Evolutionary conservation across 305 asterid species (phyloP), one percentile per base, ranked within the genome.

Genomic region (Solanum hybrid): DNA sequence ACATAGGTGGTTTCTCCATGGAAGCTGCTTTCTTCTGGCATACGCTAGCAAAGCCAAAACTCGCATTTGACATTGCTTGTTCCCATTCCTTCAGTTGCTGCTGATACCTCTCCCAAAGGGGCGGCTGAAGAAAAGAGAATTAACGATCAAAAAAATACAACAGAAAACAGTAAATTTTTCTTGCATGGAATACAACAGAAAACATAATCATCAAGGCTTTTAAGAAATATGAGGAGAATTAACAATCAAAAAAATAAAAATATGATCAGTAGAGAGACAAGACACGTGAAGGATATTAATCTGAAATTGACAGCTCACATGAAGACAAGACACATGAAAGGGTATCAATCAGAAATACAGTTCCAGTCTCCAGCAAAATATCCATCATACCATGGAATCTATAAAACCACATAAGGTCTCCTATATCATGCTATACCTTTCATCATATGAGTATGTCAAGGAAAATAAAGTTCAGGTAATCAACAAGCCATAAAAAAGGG

Each of bases 81-180:
- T 97, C 99, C 99, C 99, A 98, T 90, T 94, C 97, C 92, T 94
- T 96, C 91, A 95, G 91, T 93, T 95, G 98, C 89, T 94, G 95
- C 91, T 95, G 98, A 92, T 98, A 97, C 93, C 92, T 92, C 92
- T 93, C 94, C 99, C 99, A 98, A 51, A 96, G 95, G 67, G 99
- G 99, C 71, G 98, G 97, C 99, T 98, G 98, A 89, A 71, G 69
- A 90, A 88, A 89, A 28, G 33, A 89, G 74, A 83, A 61, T 61
- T 61, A 61, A 61, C 71, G 10, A 61, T 61, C 2, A 20, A 61
- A 61, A 57, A 61, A 61, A 20, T 61, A 22, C 71, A 61, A 61
- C 71, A 71, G 69, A 90, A 88, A 89, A 28, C 24, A 89, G 74
- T 83, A 36, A n/a, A 81, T 8, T 67, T 39, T 20, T 79, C 78